Conservation (phyloP, 2,329 filamentous ascomycete species). For the Sclerotinia nivalis region DNA sequence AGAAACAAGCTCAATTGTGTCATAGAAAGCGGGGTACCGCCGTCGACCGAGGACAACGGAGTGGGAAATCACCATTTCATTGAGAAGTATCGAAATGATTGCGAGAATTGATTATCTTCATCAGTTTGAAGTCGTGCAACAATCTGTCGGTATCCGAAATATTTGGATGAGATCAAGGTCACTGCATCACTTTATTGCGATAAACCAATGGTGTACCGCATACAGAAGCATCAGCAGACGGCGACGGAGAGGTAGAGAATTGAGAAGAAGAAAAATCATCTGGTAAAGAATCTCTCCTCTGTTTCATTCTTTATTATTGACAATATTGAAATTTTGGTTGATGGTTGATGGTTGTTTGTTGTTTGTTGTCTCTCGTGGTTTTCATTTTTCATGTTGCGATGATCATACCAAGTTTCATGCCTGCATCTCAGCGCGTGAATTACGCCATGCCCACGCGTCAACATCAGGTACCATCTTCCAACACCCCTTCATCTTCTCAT, state of each 20-base stretch:
- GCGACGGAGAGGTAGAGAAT: background rate
- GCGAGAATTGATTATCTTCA: background rate
- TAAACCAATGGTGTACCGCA: background rate
- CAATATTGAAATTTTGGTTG: background rate
- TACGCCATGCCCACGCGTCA: conserved; percentile 8
- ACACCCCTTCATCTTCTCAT: conserved; percentile 4
- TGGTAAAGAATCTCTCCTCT: background rate
- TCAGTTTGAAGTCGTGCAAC: background rate
- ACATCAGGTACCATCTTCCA: background rate
- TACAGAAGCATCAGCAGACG: background rate
- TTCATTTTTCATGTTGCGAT: background rate
- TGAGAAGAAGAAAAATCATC: background rate
- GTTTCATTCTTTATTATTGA: background rate
- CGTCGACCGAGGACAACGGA: too few species aligned
- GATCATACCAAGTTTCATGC: background rate
- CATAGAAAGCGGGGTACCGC: background rate
- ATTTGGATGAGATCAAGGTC: background rate
- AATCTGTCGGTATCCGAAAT: conserved; percentile 4
- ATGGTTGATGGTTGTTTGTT: background rate
- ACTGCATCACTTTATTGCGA: background rate
- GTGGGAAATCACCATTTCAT: background rate
- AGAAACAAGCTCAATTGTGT: background rate
- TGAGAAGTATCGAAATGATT: background rate
- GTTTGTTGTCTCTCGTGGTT: background rate
- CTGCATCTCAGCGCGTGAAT: background rate